Percentiles rank a stretch among this genome's conserved stretches.
Conservation (phyloP, 257 asterid genomes). For the Capsicum chinense region DNA sequence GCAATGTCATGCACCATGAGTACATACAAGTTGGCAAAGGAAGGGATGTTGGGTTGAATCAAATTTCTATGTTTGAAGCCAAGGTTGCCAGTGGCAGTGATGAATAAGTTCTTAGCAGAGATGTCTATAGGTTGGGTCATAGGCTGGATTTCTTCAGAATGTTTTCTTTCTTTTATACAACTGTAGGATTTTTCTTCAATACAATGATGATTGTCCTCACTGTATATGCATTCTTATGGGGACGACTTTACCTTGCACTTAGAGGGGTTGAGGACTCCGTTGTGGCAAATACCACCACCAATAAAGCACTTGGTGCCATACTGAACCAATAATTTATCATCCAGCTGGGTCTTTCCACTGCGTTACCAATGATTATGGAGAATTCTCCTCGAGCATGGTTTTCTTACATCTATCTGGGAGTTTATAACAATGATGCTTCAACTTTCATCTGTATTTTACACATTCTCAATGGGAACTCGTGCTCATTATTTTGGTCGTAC, state of each 20-base stretch:
- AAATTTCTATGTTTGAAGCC: slow-evolving; percentile 96
- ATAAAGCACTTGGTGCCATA: slow-evolving; percentile 91
- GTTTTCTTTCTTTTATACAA: slow-evolving; percentile 96
- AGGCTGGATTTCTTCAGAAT: slow-evolving; percentile 50
- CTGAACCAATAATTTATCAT: slow-evolving; percentile 62
- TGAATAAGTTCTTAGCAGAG: slow-evolving; percentile 96
- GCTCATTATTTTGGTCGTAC: no score
- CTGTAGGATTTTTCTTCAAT: slow-evolving; percentile 94
- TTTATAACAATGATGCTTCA: slow-evolving; percentile 96
- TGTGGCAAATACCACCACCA: slow-evolving; percentile 44
- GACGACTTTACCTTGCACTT: slow-evolving; percentile 93
- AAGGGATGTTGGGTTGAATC: slow-evolving; percentile 97
- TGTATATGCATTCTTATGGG: slow-evolving; percentile 96
- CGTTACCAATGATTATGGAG: slow-evolving; percentile 90
- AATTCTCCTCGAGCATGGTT: slow-evolving; percentile 97
- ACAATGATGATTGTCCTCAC: slow-evolving; percentile 95
- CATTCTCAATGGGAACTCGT: slow-evolving; percentile 83
- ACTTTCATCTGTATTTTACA: slow-evolving; percentile 87
- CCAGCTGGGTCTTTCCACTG: no score
- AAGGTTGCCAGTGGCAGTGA: slow-evolving; percentile 99
- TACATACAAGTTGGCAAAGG: slow-evolving; percentile 99
- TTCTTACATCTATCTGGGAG: slow-evolving; percentile 90
- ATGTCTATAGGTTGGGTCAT: slow-evolving; percentile 87
- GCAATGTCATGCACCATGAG: slow-evolving; percentile 68
- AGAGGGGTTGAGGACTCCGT: slow-evolving; percentile 87